Conservation (phyloP, 768 basidiomycete species). For the Kwoniella bestiolae region DNA sequence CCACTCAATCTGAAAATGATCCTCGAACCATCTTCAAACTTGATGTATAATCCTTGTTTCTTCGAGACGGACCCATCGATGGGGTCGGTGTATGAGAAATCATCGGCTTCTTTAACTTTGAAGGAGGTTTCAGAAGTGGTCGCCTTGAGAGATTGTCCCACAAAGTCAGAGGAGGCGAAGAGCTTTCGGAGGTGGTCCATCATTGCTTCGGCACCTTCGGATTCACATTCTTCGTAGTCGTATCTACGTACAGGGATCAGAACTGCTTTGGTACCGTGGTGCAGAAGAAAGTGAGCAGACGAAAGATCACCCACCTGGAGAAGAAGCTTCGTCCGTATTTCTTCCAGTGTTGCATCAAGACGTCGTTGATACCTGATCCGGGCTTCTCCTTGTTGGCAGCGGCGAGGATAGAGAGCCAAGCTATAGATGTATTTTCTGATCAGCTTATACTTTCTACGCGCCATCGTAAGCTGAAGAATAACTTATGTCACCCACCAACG, state of each 20-base stretch:
- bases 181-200: constrained; percentile 76
- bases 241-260: constrained; percentile 63
- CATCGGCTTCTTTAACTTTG: constrained; percentile 74
- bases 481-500: constrained; percentile 68
- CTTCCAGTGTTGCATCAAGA: constrained; percentile 83
- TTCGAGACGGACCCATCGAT: constrained; percentile 90
- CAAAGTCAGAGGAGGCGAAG: constrained; percentile 67
- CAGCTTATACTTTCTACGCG: not conserved
- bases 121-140: constrained; percentile 70
- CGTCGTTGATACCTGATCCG: constrained; percentile 73
- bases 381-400: constrained; percentile 74
- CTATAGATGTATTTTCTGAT: constrained; percentile 58
- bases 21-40: constrained; percentile 86
- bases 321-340: constrained; percentile 97
- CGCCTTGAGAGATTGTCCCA: constrained; percentile 70
- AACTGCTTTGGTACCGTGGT: not conserved
- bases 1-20: constrained; percentile 96
- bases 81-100: constrained; percentile 98
- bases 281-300: not conserved
- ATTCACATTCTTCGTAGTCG: constrained; percentile 97
- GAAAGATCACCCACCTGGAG: constrained; percentile 63
- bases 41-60: constrained; percentile 94
- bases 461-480: too few species aligned
- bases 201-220: constrained; percentile 83
- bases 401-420: constrained; percentile 93